phyloP scores from a whole-genome alignment of 148 eudicot genomes.

The Polygonum aviculare region DNA sequence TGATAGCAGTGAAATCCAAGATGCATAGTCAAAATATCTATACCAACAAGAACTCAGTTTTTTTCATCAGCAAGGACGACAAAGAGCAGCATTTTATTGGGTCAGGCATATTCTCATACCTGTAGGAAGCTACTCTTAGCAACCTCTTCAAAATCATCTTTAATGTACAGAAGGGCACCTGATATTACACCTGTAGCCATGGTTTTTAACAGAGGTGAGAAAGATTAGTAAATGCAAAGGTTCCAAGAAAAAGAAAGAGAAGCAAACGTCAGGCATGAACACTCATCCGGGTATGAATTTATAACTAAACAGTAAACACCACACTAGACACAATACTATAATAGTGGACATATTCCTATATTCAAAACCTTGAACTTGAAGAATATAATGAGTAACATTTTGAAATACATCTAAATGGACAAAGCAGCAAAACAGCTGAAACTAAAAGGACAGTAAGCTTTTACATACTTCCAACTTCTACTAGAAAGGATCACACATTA shows the following conservation, averaged over 20 bases:
- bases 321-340: not conserved
- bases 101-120: constrained; percentile 27
- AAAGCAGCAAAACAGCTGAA: not conserved
- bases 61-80: not conserved
- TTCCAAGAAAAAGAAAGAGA: not conserved
- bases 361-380: not conserved
- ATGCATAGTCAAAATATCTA: not conserved
- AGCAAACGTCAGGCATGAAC: not conserved
- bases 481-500: too few relatives aligned
- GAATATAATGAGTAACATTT: not conserved
- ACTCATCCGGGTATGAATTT: not conserved
- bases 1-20: not conserved
- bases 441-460: not conserved
- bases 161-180: constrained; percentile 81
- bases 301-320: not conserved
- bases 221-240: not conserved
- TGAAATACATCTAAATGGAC: not conserved
- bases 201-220: not conserved
- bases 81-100: not conserved
- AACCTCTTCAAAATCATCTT: constrained; percentile 81
- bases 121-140: constrained; percentile 72
- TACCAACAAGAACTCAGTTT: not conserved
- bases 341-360: not conserved
- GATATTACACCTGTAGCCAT: constrained; percentile 72
- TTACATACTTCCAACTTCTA: not conserved